Conservation (phyloP, 208 protist species). For the Trichomonas vaginalis region DNA sequence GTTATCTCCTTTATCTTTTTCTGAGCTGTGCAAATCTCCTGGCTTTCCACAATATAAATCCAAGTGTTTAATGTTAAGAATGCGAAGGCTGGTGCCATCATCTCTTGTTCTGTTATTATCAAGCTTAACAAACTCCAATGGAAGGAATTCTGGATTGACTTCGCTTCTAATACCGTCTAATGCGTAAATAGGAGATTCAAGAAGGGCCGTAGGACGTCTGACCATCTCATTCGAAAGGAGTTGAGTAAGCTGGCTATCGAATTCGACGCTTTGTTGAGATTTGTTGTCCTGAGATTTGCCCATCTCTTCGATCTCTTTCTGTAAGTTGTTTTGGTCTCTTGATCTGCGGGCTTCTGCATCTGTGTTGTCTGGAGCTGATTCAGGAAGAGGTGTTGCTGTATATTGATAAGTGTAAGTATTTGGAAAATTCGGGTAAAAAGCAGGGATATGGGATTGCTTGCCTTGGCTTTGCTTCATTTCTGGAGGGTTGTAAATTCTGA, state of each 20-base stretch:
- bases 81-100: background rate
- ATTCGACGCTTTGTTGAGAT: background rate
- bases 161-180: background rate
- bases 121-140: background rate
- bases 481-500: background rate
- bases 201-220: background rate
- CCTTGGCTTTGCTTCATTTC: background rate
- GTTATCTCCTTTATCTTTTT: no score
- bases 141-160: constrained; percentile 2
- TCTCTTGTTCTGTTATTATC: background rate
- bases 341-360: background rate
- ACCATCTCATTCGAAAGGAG: background rate
- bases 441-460: background rate
- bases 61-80: background rate
- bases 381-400: background rate
- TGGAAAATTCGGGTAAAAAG: background rate
- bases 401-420: background rate
- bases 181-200: background rate
- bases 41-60: background rate
- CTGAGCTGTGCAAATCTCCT: no score
- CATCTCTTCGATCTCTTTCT: background rate
- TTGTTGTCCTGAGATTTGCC: background rate
- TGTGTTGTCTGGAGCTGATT: background rate
- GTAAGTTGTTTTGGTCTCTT: background rate
- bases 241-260: background rate